Percentiles rank a stretch among this genome's conserved stretches.
Evolutionary conservation across 202 grass and related monocot genomes (phyloP).

Genomic region (Schoenoplectus triqueter): DNA sequence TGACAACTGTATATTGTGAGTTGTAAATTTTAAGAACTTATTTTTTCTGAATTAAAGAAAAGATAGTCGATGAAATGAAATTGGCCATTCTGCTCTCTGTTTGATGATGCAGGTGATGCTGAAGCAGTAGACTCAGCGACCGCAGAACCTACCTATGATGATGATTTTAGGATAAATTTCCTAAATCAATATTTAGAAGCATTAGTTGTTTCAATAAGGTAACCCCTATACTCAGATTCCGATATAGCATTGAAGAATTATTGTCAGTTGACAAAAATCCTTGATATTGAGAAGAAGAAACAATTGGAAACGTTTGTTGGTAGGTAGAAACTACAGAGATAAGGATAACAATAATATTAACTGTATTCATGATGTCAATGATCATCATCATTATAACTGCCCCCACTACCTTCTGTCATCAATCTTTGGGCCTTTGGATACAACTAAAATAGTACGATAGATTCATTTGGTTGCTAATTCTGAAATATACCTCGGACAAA

Average conservation of each 20-base stretch:
- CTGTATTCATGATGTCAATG: not conserved
- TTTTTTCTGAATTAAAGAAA: not conserved
- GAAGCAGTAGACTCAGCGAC: slow-evolving; percentile 36
- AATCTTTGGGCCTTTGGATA: not conserved
- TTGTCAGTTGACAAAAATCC: not conserved
- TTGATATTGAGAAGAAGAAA: not conserved
- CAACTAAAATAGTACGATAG: not conserved
- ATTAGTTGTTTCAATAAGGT: slow-evolving; percentile 69
- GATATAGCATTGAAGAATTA: not conserved
- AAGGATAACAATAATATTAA: not conserved
- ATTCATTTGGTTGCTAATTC: not conserved
- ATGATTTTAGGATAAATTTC: slow-evolving; percentile 64
- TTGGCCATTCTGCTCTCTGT: not conserved
- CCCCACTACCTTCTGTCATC: not conserved
- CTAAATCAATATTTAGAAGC: slow-evolving; percentile 77
- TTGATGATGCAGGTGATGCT: slow-evolving; percentile 51
- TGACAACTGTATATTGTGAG: not conserved
- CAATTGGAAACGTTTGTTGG: not conserved
- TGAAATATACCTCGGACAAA: too few species aligned
- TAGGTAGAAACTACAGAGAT: not conserved
- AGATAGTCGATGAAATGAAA: not conserved
- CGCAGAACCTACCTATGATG: slow-evolving; percentile 23
- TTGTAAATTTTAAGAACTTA: not conserved
- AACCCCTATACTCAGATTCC: not conserved
- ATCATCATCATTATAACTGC: not conserved